Base-by-base conservation (phyloP, 345 rosid genomes). In the Euphorbia peplus region DNA sequence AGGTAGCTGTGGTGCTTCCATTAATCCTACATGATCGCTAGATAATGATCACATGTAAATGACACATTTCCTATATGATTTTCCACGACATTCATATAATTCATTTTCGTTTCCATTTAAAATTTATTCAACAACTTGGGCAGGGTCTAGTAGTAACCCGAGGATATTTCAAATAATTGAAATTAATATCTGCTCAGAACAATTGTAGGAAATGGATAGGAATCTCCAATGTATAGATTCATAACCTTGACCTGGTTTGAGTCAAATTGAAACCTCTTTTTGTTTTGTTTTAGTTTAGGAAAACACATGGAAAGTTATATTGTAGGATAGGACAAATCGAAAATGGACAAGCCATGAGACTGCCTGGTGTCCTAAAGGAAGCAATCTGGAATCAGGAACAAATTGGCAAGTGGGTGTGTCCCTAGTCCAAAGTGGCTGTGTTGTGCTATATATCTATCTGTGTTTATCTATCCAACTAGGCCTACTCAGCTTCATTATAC, bases 391-490 rank as follows among this genome's bases (percentile, higher is more conserved):
- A 73, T 73, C 79, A 75, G n/a, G n/a, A n/a, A n/a, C n/a, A n/a
- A n/a, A n/a, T n/a, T n/a, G n/a, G n/a, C n/a, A 81, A 70, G 46
- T 7, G 63, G 44, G 66, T 14, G 59, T 4, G 62, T 60, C 80
- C 54, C 70, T 8, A 10, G 66, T 75, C 80, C 18, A 70, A 55
- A 71, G 51, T 65, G 78, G 59, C 72, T 54, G 69, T 72, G 54
- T 42, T 56, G 25, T 19, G 47, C 47, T 42, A 11, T 42, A n/a
- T n/a, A n/a, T n/a, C n/a, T n/a, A n/a, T 39, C 37, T 2, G 35
- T 50, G 41, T 67, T 76, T 73, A 78, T 82, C 84, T 78, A 60
- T 75, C 78, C 83, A 78, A 64, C 80, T 21, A 37, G 59, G 75
- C 71, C 41, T 29, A 35, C 24, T 63, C 47, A 67, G 46, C 72